A percentile compares a stretch with the other conserved stretches of the same genome.
These are phyloP conservation scores for Ceratocystis harringtonii DNA, from an alignment of 2,329 filamentous ascomycete genomes.

Conservation along the genomic window DNA sequence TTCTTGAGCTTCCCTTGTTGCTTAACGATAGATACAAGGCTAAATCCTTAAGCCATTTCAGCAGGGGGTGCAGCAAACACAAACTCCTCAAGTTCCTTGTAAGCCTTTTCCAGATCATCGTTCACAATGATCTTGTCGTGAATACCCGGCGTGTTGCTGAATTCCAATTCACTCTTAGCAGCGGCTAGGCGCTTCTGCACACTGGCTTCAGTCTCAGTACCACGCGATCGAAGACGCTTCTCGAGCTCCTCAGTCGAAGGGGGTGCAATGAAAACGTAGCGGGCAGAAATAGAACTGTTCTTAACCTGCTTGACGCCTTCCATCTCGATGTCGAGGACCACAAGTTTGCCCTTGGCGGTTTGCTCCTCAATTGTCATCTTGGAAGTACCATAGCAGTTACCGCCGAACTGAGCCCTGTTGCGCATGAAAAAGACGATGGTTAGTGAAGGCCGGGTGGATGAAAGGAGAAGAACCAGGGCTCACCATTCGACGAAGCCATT, in stretches of 20 bases:
- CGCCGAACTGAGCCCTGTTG: slow-evolving; percentile 59
- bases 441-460: not conserved
- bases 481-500: slow-evolving; percentile 60
- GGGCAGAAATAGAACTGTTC: slow-evolving; percentile 54
- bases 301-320: slow-evolving; percentile 93
- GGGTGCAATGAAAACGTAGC: slow-evolving; percentile 74
- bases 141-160: slow-evolving; percentile 47
- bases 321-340: slow-evolving; percentile 93
- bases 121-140: slow-evolving; percentile 28
- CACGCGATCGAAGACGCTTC: slow-evolving; percentile 54
- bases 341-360: slow-evolving; percentile 53
- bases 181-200: slow-evolving; percentile 55
- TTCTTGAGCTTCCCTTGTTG: not conserved
- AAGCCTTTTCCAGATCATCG: slow-evolving; percentile 35
- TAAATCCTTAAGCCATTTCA: slow-evolving; percentile 1
- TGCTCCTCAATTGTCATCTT: slow-evolving; percentile 65
- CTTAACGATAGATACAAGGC: not conserved
- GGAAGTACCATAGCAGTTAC: slow-evolving; percentile 76
- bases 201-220: slow-evolving; percentile 62
- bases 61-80: slow-evolving; percentile 27
- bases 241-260: slow-evolving; percentile 63
- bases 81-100: slow-evolving; percentile 36
- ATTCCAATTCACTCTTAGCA: slow-evolving; percentile 61
- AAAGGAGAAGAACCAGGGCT: not conserved
- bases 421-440: not conserved